Evolutionary conservation across 176 grass and related monocot species (phyloP).

Genomic region (Miscanthus lutarioriparius): DNA sequence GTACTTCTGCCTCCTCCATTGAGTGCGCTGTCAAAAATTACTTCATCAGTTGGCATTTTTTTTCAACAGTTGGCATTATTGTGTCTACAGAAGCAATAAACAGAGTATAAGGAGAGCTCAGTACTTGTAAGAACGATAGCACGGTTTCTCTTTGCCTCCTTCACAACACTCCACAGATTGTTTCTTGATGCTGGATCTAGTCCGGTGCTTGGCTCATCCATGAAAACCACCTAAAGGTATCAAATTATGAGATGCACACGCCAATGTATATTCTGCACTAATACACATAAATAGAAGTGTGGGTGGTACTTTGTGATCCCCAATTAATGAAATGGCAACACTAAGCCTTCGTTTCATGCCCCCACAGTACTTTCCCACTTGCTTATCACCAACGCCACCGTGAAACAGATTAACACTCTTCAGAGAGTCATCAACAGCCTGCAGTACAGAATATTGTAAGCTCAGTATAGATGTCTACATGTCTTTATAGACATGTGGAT

Average conservation of each 20-base stretch:
- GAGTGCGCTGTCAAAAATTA: slow-evolving; percentile 59
- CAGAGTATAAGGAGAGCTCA: slow-evolving; percentile 19
- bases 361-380: slow-evolving; percentile 77
- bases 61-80: neutral
- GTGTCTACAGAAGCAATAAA: neutral
- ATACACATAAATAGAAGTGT: neutral
- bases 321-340: slow-evolving; percentile 78
- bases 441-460: slow-evolving; percentile 20
- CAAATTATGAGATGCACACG: neutral
- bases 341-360: slow-evolving; percentile 94
- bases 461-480: slow-evolving; percentile 21
- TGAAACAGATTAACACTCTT: slow-evolving; percentile 75
- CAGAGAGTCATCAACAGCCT: slow-evolving; percentile 82
- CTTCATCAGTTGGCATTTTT: neutral
- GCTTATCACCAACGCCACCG: slow-evolving; percentile 71
- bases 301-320: slow-evolving; percentile 59
- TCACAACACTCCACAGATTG: slow-evolving; percentile 74
- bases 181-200: slow-evolving; percentile 90
- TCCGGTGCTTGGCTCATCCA: slow-evolving; percentile 93
- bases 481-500: neutral
- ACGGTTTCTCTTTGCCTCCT: slow-evolving; percentile 70
- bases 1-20: slow-evolving; percentile 75
- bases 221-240: slow-evolving; percentile 73
- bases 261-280: slow-evolving; percentile 8
- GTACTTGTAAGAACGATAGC: slow-evolving; percentile 95